A percentile compares a stretch with the other conserved stretches of the same genome.
phyloP scores from a whole-genome alignment of 2,329 filamentous ascomycete species.

The Pezicula radicicola region DNA sequence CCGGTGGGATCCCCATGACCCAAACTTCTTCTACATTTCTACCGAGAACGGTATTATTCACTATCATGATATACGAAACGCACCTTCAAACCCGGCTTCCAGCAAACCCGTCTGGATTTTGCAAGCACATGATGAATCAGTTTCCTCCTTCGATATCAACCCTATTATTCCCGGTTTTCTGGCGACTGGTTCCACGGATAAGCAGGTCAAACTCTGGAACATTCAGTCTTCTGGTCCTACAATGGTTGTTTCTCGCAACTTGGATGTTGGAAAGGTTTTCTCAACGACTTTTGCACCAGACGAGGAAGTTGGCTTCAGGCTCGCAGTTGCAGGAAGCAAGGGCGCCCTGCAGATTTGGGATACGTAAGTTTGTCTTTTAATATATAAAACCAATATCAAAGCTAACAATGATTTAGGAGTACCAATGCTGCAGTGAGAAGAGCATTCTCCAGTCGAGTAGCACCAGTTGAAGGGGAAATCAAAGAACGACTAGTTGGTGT shows the following conservation, averaged over 20 bases:
- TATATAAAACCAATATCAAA: not conserved
- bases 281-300: constrained; percentile 89
- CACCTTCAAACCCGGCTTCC: constrained; percentile 66
- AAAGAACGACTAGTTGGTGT: constrained; percentile 78
- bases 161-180: constrained; percentile 86
- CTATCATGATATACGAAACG: constrained; percentile 81
- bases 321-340: constrained; percentile 93
- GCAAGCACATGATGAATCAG: constrained; percentile 89
- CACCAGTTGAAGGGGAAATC: constrained; percentile 56
- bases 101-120: constrained; percentile 91
- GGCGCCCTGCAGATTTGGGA: constrained; percentile 94
- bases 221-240: constrained; percentile 75
- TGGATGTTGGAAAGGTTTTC: constrained; percentile 95
- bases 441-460: constrained; percentile 74
- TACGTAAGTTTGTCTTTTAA: constrained; percentile 45
- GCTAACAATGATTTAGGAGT: constrained; percentile 19
- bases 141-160: constrained; percentile 93
- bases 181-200: constrained; percentile 90
- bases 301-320: constrained; percentile 82
- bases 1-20: constrained; percentile 88
- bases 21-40: constrained; percentile 92
- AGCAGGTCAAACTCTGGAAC: constrained; percentile 96
- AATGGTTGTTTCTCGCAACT: constrained; percentile 86
- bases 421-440: constrained; percentile 86
- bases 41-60: constrained; percentile 91